Conservation (phyloP, 2,329 filamentous ascomycete species). For the Magnaporthales sp. region DNA sequence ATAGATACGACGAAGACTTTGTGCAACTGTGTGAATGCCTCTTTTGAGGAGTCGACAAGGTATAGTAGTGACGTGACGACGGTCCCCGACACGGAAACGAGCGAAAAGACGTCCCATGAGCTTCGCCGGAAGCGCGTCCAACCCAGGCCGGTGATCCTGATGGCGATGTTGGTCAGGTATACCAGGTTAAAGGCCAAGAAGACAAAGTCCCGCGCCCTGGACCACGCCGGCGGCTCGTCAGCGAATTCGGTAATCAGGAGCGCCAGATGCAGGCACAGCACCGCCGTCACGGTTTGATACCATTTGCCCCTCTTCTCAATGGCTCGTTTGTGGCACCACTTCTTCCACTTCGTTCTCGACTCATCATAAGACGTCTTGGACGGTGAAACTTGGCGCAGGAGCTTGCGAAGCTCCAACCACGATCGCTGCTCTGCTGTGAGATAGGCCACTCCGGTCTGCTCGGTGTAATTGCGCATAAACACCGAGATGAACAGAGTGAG, state of each 20-base stretch:
- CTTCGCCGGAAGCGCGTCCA: constrained; percentile 89
- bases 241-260: constrained; percentile 82
- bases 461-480: constrained; percentile 99
- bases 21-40: constrained; percentile 69
- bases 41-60: constrained; percentile 45
- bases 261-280: constrained; percentile 75
- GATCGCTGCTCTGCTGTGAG: constrained; percentile 92
- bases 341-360: constrained; percentile 68
- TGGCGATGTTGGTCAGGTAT: constrained; percentile 72
- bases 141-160: constrained; percentile 80
- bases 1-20: constrained; percentile 92
- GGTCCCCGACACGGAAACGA: constrained; percentile 70
- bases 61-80: constrained; percentile 76
- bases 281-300: constrained; percentile 72
- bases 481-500: constrained; percentile 96
- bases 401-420: constrained; percentile 90
- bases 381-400: constrained; percentile 85
- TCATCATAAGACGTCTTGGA: constrained; percentile 84
- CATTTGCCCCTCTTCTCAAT: constrained; percentile 90
- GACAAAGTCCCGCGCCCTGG: constrained; percentile 58
- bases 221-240: constrained; percentile 64
- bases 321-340: constrained; percentile 91
- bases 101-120: constrained; percentile 89
- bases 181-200: constrained; percentile 77
- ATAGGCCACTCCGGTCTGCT: constrained; percentile 95